These are phyloP conservation scores for Pseudonectria foliicola DNA, from an alignment of 2,329 filamentous ascomycete species.

Conservation along the genomic window DNA sequence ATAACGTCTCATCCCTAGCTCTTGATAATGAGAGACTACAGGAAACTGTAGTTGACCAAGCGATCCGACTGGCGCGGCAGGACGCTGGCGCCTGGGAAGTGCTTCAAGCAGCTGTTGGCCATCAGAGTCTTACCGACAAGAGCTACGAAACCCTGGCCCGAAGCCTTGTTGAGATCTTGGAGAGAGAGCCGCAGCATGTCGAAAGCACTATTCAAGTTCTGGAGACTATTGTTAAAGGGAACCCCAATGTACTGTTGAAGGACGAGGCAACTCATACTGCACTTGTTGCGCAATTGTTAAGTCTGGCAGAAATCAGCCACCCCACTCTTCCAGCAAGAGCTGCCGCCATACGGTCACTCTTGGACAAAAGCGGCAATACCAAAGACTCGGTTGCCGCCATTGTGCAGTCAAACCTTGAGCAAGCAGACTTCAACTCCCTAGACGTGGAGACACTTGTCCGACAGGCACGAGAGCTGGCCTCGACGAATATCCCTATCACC, in stretches of 20 bases:
- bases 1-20: slow-evolving; percentile 32
- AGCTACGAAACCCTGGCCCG: slow-evolving; percentile 27
- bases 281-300: slow-evolving; percentile 46
- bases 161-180: slow-evolving; percentile 27
- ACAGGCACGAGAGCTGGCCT: slow-evolving; percentile 31
- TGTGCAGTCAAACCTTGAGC: slow-evolving; percentile 49
- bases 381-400: slow-evolving; percentile 42
- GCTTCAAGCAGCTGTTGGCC: slow-evolving; percentile 40
- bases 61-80: slow-evolving; percentile 31
- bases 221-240: slow-evolving; percentile 39
- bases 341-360: slow-evolving; percentile 33
- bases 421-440: slow-evolving; percentile 40
- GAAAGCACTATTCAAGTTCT: slow-evolving; percentile 36
- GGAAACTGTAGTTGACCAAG: slow-evolving; percentile 35
- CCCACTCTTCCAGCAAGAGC: slow-evolving; percentile 33
- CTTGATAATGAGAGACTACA: slow-evolving; percentile 38
- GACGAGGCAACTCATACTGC: slow-evolving; percentile 40
- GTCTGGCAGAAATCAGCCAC: slow-evolving; percentile 44
- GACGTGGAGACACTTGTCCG: slow-evolving; percentile 46
- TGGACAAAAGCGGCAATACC: slow-evolving; percentile 38
- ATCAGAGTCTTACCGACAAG: slow-evolving; percentile 31
- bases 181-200: slow-evolving; percentile 20
- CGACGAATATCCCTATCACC: slow-evolving; percentile 23
- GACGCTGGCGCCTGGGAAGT: slow-evolving; percentile 34
- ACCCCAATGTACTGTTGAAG: slow-evolving; percentile 36